Percentiles rank a stretch among this genome's conserved stretches.
phyloP scores from a whole-genome alignment of 192 early-diverging fungal species.

The Coemansia asiatica region DNA sequence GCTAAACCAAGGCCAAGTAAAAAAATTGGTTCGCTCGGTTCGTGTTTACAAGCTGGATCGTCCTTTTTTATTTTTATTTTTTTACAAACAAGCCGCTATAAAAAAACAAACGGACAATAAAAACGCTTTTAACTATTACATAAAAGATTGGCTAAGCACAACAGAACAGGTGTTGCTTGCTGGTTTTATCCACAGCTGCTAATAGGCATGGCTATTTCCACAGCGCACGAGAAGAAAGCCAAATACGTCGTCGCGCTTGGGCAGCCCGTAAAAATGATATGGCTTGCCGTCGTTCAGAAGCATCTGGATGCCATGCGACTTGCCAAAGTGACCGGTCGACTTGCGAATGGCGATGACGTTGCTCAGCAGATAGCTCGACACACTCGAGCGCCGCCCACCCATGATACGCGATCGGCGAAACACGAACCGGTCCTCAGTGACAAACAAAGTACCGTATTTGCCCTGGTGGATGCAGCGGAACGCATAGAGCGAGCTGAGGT shows the following conservation, averaged over 20 bases:
- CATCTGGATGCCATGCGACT: conserved; percentile 49
- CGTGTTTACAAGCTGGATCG: no score
- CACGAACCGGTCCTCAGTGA: conserved; percentile 38
- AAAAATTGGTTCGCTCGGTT: no score
- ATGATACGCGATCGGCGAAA: conserved; percentile 55
- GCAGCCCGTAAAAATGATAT: conserved; percentile 42
- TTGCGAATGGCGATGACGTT: conserved; percentile 52
- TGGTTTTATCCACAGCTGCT: neutral
- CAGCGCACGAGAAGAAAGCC: conserved; percentile 53
- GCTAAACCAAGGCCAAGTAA: neutral
- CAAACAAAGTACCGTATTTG: conserved; percentile 55
- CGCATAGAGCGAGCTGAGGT: conserved; percentile 44
- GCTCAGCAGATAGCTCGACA: conserved; percentile 41
- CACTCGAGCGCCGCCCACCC: conserved; percentile 45
- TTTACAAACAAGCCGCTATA: no score
- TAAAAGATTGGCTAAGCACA: no score
- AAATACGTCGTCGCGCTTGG: conserved; percentile 49
- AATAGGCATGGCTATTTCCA: conserved; percentile 41
- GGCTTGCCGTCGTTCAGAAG: conserved; percentile 37
- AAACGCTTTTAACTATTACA: no score
- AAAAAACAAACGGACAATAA: no score
- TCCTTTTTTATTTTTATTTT: no score
- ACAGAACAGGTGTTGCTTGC: no score
- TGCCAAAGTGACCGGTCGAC: conserved; percentile 35
- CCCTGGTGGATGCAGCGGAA: conserved; percentile 53